Evolutionary conservation across 164 flowering plant genomes (phyloP), one percentile per base, ranked within the genome.

Genomic region (Umbellularia californica): DNA sequence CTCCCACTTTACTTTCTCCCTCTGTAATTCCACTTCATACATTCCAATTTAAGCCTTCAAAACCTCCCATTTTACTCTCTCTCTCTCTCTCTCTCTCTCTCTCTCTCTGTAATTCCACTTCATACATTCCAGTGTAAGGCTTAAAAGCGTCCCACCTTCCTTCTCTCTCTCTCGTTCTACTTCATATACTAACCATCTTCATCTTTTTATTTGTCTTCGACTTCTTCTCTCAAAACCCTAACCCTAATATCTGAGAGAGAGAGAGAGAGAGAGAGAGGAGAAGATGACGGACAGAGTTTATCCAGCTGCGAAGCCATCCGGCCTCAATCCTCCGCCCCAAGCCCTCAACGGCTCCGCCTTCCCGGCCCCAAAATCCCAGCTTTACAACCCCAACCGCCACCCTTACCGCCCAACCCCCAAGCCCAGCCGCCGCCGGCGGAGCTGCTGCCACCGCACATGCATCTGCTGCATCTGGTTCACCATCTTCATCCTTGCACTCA

Each of bases 331-430:
- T 55, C 60, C 60, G 4, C 20, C 20, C 70, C 68, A 77, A 70
- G 58, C 80, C 73, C 30, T 52, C 64, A 72, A 75, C 74, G 69
- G 75, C 19, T 17, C 84, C 0, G 2, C 85, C 12, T 86, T 84
- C 27, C 94, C 95, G 0, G 81, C 90, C 50, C 80, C 90, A 62
- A 92, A 90, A 71, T 74, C 90, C 33, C 94, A 90, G 58, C 82
- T 84, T 52, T 92, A 90, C 87, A 84, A 87, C 70, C 85, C 90
- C 76, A 68, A 76, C 19, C 92, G 95, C 51, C 95, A 91, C 0
- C 63, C 79, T 11, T 89, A 90, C 89, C 92, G 91, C 33, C 97
- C 95, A 0, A 85, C 75, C 52, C 89, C 94, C 15, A 81, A 77
- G 58, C 82, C 73, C 33, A 81, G 33, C 50, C 88, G 85, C 70